These are phyloP conservation scores for Aspergillus pseudoviridinutans DNA, from an alignment of 2,329 filamentous ascomycete genomes.

Conservation along the genomic window DNA sequence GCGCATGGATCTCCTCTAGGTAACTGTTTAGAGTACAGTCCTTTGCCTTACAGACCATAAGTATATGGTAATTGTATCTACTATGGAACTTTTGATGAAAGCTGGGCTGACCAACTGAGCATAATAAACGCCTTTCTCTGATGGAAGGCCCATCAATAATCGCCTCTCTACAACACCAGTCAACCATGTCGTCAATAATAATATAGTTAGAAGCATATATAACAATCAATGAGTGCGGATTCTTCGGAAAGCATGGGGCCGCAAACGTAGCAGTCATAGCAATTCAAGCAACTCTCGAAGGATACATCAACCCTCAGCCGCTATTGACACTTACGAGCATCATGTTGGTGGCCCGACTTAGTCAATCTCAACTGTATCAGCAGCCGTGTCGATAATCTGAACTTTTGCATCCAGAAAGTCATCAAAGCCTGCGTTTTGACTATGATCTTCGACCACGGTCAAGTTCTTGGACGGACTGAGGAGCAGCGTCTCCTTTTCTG, in stretches of 20 bases:
- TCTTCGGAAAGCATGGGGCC: not conserved
- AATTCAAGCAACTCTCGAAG: not conserved
- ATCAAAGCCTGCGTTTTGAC: constrained; percentile 14
- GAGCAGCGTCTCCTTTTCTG: constrained; percentile 13
- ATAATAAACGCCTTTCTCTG: not conserved
- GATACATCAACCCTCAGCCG: not conserved
- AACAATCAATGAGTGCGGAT: not conserved
- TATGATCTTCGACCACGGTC: constrained; percentile 9
- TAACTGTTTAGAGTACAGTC: not conserved
- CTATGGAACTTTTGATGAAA: no score
- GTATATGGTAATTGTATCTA: no score
- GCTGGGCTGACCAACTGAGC: not conserved
- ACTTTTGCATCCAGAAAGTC: constrained; percentile 15
- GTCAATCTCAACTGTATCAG: constrained; percentile 14
- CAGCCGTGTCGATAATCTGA: constrained; percentile 5
- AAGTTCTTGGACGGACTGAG: constrained; percentile 20
- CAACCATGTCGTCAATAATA: not conserved
- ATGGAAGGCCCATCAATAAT: not conserved
- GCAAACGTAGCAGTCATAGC: not conserved
- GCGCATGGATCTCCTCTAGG: not conserved
- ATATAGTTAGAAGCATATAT: not conserved
- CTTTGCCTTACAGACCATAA: not conserved
- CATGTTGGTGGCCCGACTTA: constrained; percentile 1
- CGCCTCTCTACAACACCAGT: not conserved
- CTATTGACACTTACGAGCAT: not conserved